A percentile compares a stretch with the other conserved stretches of the same genome.
These are phyloP conservation scores for Lichtheimia corymbifera DNA, from an alignment of 371 early-diverging fungal genomes.

Conservation along the genomic window DNA sequence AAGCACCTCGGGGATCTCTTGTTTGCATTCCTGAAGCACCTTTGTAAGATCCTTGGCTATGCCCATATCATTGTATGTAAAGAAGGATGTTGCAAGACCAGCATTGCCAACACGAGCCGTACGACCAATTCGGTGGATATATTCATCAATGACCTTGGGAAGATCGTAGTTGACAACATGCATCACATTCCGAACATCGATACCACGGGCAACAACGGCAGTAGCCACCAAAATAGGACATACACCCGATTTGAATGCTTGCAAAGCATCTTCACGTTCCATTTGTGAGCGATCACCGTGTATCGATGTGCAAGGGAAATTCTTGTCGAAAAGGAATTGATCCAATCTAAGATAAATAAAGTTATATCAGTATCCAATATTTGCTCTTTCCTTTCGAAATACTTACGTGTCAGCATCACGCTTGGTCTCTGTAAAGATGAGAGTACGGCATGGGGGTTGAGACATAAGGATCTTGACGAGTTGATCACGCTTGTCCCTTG, in stretches of 20 bases:
- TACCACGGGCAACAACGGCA: constrained; percentile 91
- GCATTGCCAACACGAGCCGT: constrained; percentile 76
- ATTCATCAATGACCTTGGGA: constrained; percentile 76
- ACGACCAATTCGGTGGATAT: constrained; percentile 85
- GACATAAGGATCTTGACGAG: constrained; percentile 29
- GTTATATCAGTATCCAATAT: background rate
- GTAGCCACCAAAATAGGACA: constrained; percentile 91
- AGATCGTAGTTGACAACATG: constrained; percentile 89
- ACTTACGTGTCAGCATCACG: constrained; percentile 67
- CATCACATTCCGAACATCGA: constrained; percentile 84
- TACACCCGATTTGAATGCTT: constrained; percentile 72
- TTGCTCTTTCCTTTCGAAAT: background rate
- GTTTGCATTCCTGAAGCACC: constrained; percentile 79
- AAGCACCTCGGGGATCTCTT: constrained; percentile 77
- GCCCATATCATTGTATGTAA: constrained; percentile 46
- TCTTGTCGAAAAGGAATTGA: constrained; percentile 62
- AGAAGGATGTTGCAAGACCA: constrained; percentile 81
- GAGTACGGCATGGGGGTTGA: constrained; percentile 57
- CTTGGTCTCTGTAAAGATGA: constrained; percentile 87
- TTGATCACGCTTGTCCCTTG: constrained; percentile 46
- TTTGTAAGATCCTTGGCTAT: constrained; percentile 69
- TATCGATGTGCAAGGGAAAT: constrained; percentile 71
- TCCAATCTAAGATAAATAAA: constrained; percentile 49
- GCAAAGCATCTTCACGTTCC: constrained; percentile 80
- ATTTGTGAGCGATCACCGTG: constrained; percentile 81